These are phyloP conservation scores for Collybia mongolica DNA, from an alignment of 768 basidiomycete species.

Conservation along the genomic window DNA sequence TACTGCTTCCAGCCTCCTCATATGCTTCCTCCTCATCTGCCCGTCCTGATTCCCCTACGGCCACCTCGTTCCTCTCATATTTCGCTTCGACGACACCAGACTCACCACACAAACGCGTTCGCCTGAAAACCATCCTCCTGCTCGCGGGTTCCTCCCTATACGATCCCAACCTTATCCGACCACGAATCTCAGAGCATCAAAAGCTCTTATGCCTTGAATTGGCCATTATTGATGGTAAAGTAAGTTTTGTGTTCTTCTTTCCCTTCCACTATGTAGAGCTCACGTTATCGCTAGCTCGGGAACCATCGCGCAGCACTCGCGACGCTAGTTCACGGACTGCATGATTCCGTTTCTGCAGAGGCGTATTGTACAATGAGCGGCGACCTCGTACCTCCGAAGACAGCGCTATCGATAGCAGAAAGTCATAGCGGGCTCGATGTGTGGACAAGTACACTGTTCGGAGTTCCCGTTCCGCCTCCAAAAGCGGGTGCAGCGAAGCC, in stretches of 20 bases:
- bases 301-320: constrained; percentile 64
- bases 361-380: constrained; percentile 84
- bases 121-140: constrained; percentile 77
- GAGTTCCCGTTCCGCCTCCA: constrained; percentile 18
- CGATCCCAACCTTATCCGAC: constrained; percentile 47
- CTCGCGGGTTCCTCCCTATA: constrained; percentile 76
- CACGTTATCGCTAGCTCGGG: constrained; percentile 31
- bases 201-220: constrained; percentile 67
- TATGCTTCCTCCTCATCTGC: constrained; percentile 38
- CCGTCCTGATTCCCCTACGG: constrained; percentile 20
- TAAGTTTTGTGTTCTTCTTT: constrained; percentile 23
- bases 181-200: constrained; percentile 43
- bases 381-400: constrained; percentile 62
- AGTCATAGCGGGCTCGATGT: constrained; percentile 41
- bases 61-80: constrained; percentile 64
- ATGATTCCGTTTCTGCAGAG: constrained; percentile 78
- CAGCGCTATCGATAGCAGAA: constrained; percentile 50
- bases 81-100: constrained; percentile 83
- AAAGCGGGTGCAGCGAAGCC: constrained; percentile 23
- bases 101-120: constrained; percentile 66
- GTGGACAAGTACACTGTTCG: constrained; percentile 53
- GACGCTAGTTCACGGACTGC: constrained; percentile 65
- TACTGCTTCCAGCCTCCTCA: constrained; percentile 39
- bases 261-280: neutral
- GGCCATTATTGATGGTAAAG: constrained; percentile 81